phyloP scores from a whole-genome alignment of 495 filamentous ascomycete species.

The Sabuloglossum arenarium region DNA sequence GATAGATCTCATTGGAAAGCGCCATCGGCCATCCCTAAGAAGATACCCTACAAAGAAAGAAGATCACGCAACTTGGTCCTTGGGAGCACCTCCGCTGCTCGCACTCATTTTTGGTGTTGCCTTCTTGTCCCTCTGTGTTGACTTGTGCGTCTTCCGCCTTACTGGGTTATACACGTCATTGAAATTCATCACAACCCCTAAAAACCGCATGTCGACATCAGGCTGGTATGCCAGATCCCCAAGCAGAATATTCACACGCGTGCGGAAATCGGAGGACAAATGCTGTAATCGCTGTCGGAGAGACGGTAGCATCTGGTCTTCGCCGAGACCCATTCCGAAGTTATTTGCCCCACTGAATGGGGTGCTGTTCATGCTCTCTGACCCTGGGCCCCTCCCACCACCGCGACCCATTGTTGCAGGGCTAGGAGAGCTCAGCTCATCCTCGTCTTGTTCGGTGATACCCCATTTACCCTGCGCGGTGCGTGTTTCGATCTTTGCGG shows the following conservation, averaged over 20 bases:
- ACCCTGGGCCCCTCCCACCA: conserved; percentile 4
- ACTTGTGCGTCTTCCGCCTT: conserved; percentile 25
- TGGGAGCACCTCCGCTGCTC: not conserved
- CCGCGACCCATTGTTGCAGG: conserved; percentile 1
- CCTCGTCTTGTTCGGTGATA: conserved; percentile 27
- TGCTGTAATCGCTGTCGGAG: conserved; percentile 48
- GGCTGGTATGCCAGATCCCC: conserved; percentile 85
- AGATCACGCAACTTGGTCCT: not conserved
- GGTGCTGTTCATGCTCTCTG: conserved; percentile 6
- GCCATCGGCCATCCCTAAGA: too few species aligned
- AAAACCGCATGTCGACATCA: conserved; percentile 85
- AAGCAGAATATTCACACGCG: conserved; percentile 55
- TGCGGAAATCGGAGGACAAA: conserved; percentile 52
- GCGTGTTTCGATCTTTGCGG: conserved; percentile 46
- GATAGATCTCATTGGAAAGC: too few species aligned
- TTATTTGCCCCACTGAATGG: conserved; percentile 10
- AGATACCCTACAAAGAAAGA: too few species aligned
- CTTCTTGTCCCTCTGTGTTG: conserved; percentile 5
- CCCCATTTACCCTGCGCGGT: conserved; percentile 44
- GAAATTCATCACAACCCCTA: conserved; percentile 96
- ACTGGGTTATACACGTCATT: conserved; percentile 84
- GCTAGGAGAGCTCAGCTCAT: conserved; percentile 10
- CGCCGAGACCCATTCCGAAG: conserved; percentile 15
- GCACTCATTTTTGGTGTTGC: not conserved
- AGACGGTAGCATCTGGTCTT: conserved; percentile 52